Evolutionary conservation across 1,139 yeast genomes (phyloP).

Genomic region (Pneumocystis canis): DNA sequence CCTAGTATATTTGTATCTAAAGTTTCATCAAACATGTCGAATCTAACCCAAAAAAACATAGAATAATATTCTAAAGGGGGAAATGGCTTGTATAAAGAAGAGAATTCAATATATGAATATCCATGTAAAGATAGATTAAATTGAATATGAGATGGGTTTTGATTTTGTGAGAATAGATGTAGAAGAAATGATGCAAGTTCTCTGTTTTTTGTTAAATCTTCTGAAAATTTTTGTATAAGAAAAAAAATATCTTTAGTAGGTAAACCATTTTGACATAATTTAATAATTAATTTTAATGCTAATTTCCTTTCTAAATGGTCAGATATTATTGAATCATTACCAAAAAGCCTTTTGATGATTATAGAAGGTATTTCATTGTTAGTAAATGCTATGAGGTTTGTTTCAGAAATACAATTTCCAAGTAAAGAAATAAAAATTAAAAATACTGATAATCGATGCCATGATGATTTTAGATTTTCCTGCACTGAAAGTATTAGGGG

Average conservation of each 20-base stretch:
- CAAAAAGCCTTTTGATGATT: not conserved
- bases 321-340: not conserved
- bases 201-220: not conserved
- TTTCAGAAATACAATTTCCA: not conserved
- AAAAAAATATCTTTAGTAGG: not conserved
- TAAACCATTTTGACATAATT: not conserved
- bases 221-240: not conserved
- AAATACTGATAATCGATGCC: not conserved
- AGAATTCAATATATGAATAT: constrained; percentile 11
- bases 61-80: constrained; percentile 17
- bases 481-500: not conserved
- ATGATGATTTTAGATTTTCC: not conserved
- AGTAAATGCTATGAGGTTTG: not conserved
- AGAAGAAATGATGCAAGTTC: not conserved
- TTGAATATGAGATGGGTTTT: constrained; percentile 2
- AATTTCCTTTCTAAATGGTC: not conserved
- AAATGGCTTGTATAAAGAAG: constrained; percentile 13
- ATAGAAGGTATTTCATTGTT: not conserved
- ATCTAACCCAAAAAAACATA: constrained; percentile 15
- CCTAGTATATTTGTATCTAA: constrained; percentile 16
- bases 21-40: constrained; percentile 13
- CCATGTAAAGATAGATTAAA: constrained; percentile 4
- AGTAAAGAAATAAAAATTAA: not conserved
- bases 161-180: not conserved
- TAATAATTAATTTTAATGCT: not conserved